These are phyloP conservation scores for Artemisia tridentata DNA, from an alignment of 129 eudicot species.

Conservation along the genomic window DNA sequence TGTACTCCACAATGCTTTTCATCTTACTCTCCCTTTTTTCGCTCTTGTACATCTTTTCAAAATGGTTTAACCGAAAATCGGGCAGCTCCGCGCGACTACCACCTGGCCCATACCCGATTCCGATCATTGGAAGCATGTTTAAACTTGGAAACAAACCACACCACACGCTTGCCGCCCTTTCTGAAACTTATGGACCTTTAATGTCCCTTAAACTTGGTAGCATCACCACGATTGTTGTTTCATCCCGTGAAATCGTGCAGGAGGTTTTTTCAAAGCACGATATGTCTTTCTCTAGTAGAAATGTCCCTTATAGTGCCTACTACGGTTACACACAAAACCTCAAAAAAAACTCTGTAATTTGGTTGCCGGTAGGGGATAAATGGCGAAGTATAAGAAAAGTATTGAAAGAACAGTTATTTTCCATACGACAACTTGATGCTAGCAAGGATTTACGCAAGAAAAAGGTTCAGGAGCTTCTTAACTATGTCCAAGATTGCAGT, in stretches of 20 bases:
- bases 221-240: conserved; percentile 37
- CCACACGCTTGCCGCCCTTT: not conserved
- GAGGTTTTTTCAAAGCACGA: conserved; percentile 36
- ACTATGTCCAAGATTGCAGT: too few relatives aligned
- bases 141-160: too few relatives aligned
- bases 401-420: conserved; percentile 28
- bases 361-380: conserved; percentile 21
- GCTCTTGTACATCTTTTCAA: not conserved
- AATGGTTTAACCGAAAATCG: not conserved
- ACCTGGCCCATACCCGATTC: too few relatives aligned
- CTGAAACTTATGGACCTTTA: conserved; percentile 47
- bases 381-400: conserved; percentile 26
- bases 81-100: not conserved
- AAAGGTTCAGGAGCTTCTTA: conserved; percentile 3
- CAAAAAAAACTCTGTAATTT: conserved; percentile 19
- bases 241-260: conserved; percentile 39
- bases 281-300: conserved; percentile 12
- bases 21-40: conserved; percentile 13
- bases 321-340: not conserved
- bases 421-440: conserved; percentile 25
- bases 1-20: conserved; percentile 17
- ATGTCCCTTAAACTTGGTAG: conserved; percentile 50
- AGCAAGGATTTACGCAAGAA: conserved; percentile 21
- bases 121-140: too few relatives aligned
- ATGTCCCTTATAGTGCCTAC: conserved; percentile 11